These are phyloP conservation scores for Skeletonema potamos DNA, from an alignment of 108 stramenopile species.

Conservation along the genomic window DNA sequence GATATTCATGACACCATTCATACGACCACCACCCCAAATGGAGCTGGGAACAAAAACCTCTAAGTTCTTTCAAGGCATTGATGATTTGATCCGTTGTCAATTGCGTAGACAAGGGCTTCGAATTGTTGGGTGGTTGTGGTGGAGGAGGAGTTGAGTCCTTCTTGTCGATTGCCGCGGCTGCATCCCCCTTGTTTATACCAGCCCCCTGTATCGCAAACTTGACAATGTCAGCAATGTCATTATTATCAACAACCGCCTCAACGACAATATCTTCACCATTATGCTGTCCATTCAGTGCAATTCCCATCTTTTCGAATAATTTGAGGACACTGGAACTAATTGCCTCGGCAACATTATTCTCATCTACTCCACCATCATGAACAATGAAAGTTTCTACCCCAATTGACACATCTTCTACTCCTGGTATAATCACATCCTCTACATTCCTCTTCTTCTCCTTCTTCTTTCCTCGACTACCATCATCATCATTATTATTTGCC, in stretches of 20 bases:
- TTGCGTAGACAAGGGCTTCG: neutral
- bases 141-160: neutral
- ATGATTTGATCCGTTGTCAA: conserved; percentile 8
- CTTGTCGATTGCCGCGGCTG: too few species aligned
- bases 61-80: conserved; percentile 27
- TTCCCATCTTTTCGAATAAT: neutral
- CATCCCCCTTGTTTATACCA: conserved; percentile 4
- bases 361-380: conserved; percentile 19
- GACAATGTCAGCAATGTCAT: conserved; percentile 13
- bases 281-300: neutral
- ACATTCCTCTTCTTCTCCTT: neutral
- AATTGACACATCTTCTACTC: too few species aligned
- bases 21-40: conserved; percentile 90
- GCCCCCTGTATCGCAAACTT: conserved; percentile 36
- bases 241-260: conserved; percentile 1
- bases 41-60: conserved; percentile 66
- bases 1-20: conserved; percentile 81
- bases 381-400: conserved; percentile 1
- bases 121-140: neutral
- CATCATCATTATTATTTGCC: too few species aligned
- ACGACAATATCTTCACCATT: conserved; percentile 19
- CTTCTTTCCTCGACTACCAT: neutral
- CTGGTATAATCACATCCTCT: conserved; percentile 16
- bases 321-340: neutral
- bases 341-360: conserved; percentile 6